Base-by-base conservation (phyloP, 805 yeast genomes). In the Ogataea methylovora region DNA sequence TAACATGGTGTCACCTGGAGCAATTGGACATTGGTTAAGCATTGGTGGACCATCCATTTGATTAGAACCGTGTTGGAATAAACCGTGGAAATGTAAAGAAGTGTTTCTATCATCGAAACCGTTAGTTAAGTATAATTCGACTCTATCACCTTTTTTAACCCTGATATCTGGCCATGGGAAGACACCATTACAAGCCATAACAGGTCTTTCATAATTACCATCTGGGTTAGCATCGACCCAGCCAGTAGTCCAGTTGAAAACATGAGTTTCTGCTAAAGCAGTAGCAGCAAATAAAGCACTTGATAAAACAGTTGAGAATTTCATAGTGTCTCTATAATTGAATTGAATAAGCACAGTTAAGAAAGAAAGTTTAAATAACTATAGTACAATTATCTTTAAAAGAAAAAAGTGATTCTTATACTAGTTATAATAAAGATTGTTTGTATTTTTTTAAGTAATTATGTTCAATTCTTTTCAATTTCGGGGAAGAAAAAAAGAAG, bases 21-120 rank as follows among this genome's bases (percentile, higher is more conserved):
- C 78, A 44, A 86, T 79, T 20, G 95, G 94, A 70, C 97, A 92
- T 61, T 90, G 97, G 24, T 84, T 76, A 30, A 90, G 68, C 73
- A 74, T 66, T 49, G 82, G 83, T 12, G 95, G 94, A 39, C 98
- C 98, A 58, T 90, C 98, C 90, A 83, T 82, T 52, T 71, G 79
- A 48, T 56, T 66, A 12, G 88, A 61, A 19, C 82, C 84, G 44
- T 78, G 69, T 63, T 79, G 85, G 76, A 83, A 92, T 54, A 92
- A 53, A 37, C 98, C 98, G 61, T 90, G 98, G 78, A 86, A 85
- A 63, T 92, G 98, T 49, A 90, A 58, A 6, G 90, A 62, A 27
- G 95, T 84, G 61, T 78, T 79, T 33, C 73, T 67, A 51, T 75
- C 73, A 17, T 54, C 65, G 36, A 88, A 73, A 21, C 85, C 86